phyloP scores from a whole-genome alignment of 352 stramenopile genomes.

The Phytophthora foliorum region DNA sequence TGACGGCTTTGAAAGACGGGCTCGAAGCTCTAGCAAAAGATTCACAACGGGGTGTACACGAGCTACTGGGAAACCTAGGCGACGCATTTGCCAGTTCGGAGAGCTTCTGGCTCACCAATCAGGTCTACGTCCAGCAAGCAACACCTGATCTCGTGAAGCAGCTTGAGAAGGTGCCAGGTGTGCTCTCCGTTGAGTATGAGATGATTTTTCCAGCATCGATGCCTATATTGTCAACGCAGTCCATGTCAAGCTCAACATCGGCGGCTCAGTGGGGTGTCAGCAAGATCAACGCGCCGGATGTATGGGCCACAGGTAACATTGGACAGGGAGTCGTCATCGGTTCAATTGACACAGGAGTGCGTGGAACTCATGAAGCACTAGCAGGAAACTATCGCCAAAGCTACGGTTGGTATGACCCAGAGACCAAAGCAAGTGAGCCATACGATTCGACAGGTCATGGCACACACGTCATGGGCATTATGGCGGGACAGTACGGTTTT shows the following conservation, averaged over 20 bases:
- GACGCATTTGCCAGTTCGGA: conserved; percentile 38
- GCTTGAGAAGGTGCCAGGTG: conserved; percentile 46
- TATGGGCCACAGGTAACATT: conserved; percentile 61
- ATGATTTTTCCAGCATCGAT: conserved; percentile 47
- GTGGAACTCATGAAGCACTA: conserved; percentile 56
- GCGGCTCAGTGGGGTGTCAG: conserved; percentile 56
- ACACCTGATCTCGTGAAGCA: conserved; percentile 57
- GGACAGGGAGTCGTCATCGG: conserved; percentile 65
- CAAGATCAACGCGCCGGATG: conserved; percentile 57
- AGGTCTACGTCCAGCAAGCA: conserved; percentile 60
- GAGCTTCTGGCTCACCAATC: conserved; percentile 76
- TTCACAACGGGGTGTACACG: conserved; percentile 44
- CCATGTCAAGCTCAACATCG: conserved; percentile 39
- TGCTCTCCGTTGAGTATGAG: conserved; percentile 53
- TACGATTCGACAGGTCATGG: conserved; percentile 67
- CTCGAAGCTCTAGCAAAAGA: conserved; percentile 47
- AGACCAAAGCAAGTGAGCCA: conserved; percentile 39
- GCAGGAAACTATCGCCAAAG: conserved; percentile 47
- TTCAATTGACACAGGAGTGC: conserved; percentile 71
- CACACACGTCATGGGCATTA: conserved; percentile 60
- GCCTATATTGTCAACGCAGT: conserved; percentile 44
- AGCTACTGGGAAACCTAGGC: conserved; percentile 34
- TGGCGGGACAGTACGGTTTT: conserved; percentile 56
- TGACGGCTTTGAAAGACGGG: conserved; percentile 41
- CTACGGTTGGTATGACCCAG: conserved; percentile 73